phyloP scores from a whole-genome alignment of 2,329 filamentous ascomycete species.

The Botrytis pseudocinerea region DNA sequence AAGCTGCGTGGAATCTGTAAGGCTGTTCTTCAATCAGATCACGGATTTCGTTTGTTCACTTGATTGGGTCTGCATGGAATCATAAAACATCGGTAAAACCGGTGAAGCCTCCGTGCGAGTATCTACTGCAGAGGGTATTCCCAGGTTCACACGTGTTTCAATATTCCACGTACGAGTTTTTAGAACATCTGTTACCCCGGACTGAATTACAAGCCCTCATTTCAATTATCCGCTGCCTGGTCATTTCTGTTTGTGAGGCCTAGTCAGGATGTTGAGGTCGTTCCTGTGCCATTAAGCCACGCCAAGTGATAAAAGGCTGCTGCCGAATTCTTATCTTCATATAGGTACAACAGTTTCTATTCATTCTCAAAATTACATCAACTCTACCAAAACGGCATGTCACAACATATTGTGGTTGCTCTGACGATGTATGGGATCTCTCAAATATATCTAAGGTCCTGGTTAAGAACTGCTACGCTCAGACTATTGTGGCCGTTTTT shows the following conservation, averaged over 20 bases:
- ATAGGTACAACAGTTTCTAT: too few relatives aligned
- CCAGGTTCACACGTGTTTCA: not conserved
- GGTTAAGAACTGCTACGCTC: not conserved
- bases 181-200: not conserved
- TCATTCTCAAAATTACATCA: not conserved
- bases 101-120: not conserved
- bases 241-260: not conserved
- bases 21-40: not conserved
- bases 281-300: not conserved
- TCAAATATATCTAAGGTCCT: not conserved
- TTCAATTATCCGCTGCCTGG: not conserved
- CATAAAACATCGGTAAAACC: conserved; percentile 6
- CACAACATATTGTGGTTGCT: not conserved
- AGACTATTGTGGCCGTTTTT: not conserved
- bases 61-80: not conserved
- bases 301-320: not conserved
- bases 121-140: not conserved
- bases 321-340: not conserved
- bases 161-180: not conserved
- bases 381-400: not conserved
- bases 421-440: not conserved
- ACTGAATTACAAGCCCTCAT: not conserved
- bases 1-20: not conserved
- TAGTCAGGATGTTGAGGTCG: not conserved
- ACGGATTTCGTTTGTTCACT: not conserved